Evolutionary conservation across 148 eudicot species (phyloP).

Genomic region (Rhododendron ferrugineum): DNA sequence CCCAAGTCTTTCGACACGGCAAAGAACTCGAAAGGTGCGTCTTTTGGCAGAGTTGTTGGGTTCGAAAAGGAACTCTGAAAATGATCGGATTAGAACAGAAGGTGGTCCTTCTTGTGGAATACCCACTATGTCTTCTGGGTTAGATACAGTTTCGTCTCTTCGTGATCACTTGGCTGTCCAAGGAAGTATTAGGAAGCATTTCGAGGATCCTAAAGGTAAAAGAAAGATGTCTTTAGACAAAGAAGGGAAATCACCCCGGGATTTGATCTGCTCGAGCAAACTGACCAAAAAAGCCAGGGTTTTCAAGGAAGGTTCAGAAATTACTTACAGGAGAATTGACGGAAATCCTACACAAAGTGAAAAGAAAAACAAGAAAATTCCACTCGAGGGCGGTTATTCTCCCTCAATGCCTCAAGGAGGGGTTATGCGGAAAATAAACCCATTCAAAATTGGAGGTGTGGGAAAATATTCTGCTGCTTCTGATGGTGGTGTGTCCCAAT

Average conservation of each 20-base stretch:
- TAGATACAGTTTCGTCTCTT: slow-evolving; percentile 17
- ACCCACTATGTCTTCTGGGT: slow-evolving; percentile 10
- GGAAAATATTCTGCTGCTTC: slow-evolving; percentile 1
- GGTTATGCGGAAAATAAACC: slow-evolving; percentile 13
- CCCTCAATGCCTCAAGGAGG: slow-evolving; percentile 20
- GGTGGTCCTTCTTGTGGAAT: slow-evolving; percentile 12
- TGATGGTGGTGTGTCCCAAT: background rate
- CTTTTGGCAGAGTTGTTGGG: slow-evolving; percentile 50
- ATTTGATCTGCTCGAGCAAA: slow-evolving; percentile 7
- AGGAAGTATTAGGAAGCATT: slow-evolving; percentile 5
- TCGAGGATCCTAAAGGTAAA: slow-evolving; percentile 26
- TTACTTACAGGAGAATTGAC: slow-evolving; percentile 8
- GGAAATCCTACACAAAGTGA: slow-evolving; percentile 18
- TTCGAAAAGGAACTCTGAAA: slow-evolving; percentile 14
- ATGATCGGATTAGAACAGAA: slow-evolving; percentile 17
- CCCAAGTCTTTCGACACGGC: slow-evolving; percentile 23
- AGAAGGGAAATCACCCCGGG: slow-evolving; percentile 19
- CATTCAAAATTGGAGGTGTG: background rate
- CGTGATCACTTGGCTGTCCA: slow-evolving; percentile 8
- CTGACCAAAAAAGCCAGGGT: slow-evolving; percentile 27
- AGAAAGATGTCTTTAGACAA: slow-evolving; percentile 36
- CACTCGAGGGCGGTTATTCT: slow-evolving; percentile 17
- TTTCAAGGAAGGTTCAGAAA: slow-evolving; percentile 17
- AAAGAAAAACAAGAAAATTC: slow-evolving; percentile 28
- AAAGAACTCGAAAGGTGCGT: slow-evolving; percentile 51